phyloP scores from a whole-genome alignment of 495 filamentous ascomycete species.

The Mycothermus thermophilus region DNA sequence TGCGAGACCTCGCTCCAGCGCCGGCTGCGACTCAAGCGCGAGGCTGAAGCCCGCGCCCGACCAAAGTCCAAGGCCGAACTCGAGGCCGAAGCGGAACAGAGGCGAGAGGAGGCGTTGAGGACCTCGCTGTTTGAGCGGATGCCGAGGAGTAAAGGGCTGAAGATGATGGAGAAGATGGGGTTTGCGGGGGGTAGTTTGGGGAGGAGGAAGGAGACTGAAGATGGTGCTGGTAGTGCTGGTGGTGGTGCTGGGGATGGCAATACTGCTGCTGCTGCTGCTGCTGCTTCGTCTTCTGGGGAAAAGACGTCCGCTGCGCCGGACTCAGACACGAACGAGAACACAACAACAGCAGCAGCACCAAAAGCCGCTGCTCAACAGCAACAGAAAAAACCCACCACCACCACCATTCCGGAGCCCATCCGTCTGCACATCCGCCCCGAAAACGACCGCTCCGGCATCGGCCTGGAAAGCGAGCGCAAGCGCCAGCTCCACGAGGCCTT shows the following conservation, averaged over 20 bases:
- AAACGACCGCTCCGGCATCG: conserved; percentile 75
- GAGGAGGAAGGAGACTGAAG: conserved; percentile 1
- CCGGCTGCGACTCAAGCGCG: conserved; percentile 38
- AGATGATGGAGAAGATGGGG: conserved; percentile 96
- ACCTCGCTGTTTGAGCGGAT: conserved; percentile 43
- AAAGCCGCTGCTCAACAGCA: no score
- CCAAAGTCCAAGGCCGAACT: conserved; percentile 74
- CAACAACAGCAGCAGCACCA: conserved; percentile 6
- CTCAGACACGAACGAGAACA: not conserved
- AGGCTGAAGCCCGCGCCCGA: conserved; percentile 44
- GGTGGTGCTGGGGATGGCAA: no score
- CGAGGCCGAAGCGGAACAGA: conserved; percentile 49
- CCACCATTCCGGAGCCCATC: conserved; percentile 43
- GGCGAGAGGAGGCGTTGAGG: conserved; percentile 60
- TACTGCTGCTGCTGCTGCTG: no score
- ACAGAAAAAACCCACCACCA: conserved; percentile 1
- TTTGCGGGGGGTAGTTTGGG: conserved; percentile 68
- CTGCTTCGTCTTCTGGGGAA: no score
- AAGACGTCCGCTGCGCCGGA: no score
- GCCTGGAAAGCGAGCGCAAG: conserved; percentile 69
- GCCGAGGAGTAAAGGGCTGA: conserved; percentile 58
- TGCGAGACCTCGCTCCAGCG: conserved; percentile 47
- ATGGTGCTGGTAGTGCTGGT: no score
- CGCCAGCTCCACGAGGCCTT: conserved; percentile 60
- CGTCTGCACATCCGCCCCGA: conserved; percentile 57